A percentile compares a stretch with the other conserved stretches of the same genome.
These are phyloP conservation scores for Vitis riparia DNA, from an alignment of 164 flowering plant species.

Conservation along the genomic window DNA sequence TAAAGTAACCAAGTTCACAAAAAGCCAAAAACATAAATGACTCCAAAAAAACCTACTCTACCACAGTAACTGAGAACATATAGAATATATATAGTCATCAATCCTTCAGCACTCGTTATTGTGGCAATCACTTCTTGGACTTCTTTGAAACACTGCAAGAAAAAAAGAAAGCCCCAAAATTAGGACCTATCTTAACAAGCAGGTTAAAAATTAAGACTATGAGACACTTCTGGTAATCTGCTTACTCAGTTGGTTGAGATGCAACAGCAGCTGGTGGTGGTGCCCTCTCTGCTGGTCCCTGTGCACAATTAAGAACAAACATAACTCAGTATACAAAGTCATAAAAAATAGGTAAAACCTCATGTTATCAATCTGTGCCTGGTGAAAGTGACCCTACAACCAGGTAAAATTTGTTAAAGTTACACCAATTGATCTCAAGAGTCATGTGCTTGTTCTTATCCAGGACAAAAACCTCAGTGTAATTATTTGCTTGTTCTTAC, in stretches of 20 bases:
- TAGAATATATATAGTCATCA: not conserved
- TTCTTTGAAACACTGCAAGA: slow-evolving; percentile 49
- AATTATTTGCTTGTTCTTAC: too few species aligned
- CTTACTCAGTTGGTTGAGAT: slow-evolving; percentile 54
- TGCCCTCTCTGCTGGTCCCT: slow-evolving; percentile 60
- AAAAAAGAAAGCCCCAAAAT: not conserved
- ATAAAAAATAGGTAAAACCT: too few species aligned
- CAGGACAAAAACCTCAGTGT: too few species aligned
- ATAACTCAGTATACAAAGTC: not conserved
- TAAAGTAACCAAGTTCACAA: slow-evolving; percentile 5
- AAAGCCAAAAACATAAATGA: slow-evolving; percentile 6
- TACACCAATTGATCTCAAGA: too few species aligned
- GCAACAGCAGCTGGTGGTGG: slow-evolving; percentile 35
- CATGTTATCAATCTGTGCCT: too few species aligned
- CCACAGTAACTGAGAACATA: slow-evolving; percentile 11
- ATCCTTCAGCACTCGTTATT: slow-evolving; percentile 1
- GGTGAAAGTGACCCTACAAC: too few species aligned
- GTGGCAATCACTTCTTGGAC: slow-evolving; percentile 35
- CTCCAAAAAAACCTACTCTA: slow-evolving; percentile 18
- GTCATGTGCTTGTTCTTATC: too few species aligned
- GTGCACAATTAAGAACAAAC: not conserved
- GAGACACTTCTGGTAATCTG: not conserved
- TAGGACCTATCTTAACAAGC: not conserved
- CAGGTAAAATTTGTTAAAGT: too few species aligned
- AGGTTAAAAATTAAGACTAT: not conserved